Base-by-base conservation (phyloP, 2,329 filamentous ascomycete genomes). In the Penicillium palitans region DNA sequence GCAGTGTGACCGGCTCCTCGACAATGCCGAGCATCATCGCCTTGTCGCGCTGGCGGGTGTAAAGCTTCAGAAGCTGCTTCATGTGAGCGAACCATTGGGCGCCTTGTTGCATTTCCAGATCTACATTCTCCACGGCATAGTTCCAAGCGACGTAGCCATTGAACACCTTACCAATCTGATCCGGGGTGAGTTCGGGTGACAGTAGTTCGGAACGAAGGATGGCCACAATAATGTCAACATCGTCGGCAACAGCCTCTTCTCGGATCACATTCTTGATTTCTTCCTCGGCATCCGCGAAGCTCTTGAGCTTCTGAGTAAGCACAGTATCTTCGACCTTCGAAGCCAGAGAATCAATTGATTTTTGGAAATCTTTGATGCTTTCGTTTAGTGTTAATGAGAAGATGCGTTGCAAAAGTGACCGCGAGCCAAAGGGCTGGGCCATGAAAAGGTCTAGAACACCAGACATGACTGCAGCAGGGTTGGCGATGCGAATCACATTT, bases 101-200 rank as follows among this genome's bases (percentile, higher is more conserved):
- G 1, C 92, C 93, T 72, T 93, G 87, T 70, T 90, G 90, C 77
- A 97, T 86, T 72, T 96, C 91, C 59, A 90, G 88, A 66, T 98
- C 92, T 21, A 77, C 81, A 70, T 96, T 95, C 70, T 97, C 93
- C 10, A 99, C 90, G 0, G 92, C 93, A 68, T 89, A 91, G 75
- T 96, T 96, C 87, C 96, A 99, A 2, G 93, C 93, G 46, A 96
- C 92, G 70, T 96, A 98, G 29, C 92, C 91, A 72, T 98, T 98
- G 80, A 91, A 96, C 1, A 96, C 84, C 62, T 88, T 88, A 60
- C 88, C 90, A 42, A 96, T 87, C 74, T 98, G 92, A 57, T 89
- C 84, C 0, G 87, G 76, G 1, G 81, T 86, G 31, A 98, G 81
- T 31, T 88, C 81, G 0, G 91, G 90, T 50, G 86, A 77, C 41